Conservation (phyloP, 139 green algal species). For the Limnomonas spitsbergensis region DNA sequence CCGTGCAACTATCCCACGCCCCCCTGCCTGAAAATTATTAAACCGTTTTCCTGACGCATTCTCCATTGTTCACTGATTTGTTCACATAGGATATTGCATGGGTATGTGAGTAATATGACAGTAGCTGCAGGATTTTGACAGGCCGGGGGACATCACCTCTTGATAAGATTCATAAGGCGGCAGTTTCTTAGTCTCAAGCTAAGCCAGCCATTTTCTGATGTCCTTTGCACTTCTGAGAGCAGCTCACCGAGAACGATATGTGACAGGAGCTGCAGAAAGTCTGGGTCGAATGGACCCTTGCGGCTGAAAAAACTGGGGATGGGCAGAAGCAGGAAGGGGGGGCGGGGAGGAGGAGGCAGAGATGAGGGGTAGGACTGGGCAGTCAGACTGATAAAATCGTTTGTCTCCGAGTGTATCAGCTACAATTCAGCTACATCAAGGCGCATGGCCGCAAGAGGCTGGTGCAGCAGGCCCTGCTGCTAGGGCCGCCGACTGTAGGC, state of each 20-base stretch:
- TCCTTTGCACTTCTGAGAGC: slow-evolving; percentile 3
- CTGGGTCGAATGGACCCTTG: slow-evolving; percentile 43
- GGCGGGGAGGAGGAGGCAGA: not conserved
- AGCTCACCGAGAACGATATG: slow-evolving; percentile 45
- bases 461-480: no score
- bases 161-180: not conserved
- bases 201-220: no score
- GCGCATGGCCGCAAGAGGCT: no score
- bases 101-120: not conserved
- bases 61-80: no score
- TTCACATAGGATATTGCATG: not conserved
- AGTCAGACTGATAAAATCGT: not conserved
- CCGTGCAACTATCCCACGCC: no score
- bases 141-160: not conserved
- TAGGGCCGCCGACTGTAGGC: no score
- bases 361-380: not conserved
- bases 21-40: no score
- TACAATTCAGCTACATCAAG: no score
- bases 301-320: slow-evolving; percentile 40
- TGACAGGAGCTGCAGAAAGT: slow-evolving; percentile 49
- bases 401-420: no score
- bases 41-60: no score
- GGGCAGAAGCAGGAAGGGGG: slow-evolving; percentile 18
- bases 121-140: not conserved
- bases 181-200: no score